Evolutionary conservation across 768 basidiomycete species (phyloP), one percentile per base, ranked within the genome.

Genomic region (Dictyophora rubrovolvata): DNA sequence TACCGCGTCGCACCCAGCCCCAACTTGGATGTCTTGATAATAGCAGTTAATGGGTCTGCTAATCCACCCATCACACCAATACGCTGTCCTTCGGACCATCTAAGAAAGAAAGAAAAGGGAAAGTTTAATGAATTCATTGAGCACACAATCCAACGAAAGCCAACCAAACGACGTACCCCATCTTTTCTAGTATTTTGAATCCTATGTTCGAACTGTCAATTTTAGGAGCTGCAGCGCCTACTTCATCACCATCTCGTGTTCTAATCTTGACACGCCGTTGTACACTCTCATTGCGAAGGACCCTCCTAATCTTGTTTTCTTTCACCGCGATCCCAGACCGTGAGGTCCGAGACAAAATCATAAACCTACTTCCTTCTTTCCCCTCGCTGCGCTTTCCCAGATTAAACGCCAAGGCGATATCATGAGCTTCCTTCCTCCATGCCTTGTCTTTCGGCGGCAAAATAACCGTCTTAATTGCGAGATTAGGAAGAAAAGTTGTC

Each of bases 181-280:
- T 96, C 61, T 79, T 75, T 16, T 85, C 83, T 62, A 97, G 69
- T 82, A 98, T 81, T 72, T 73, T 81, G 74, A 95, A 96, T 0
- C 95, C 95, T 53, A 93, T 66, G 64, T 97, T 97, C 1, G 81
- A 73, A 62, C 80, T 75, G 14, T 80, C 85, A 56, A 97, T 86
- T 73, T 85, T 91, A 1, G 88, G 88, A 14, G 90, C 91, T 52
- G 85, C 84, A 78, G 86, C 86, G 16, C 93, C 93, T 50, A 96
- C 91, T 63, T 85, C 84, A 54, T 94, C 92, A 23, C 93, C 93
- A 35, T 96, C 93, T 51, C 73, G 76, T 56, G 87, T 87, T 59
- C 73, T 74, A 18, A 23, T 62, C 50, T 21, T 58, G 60, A 49
- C 50, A 23, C 60, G 53, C 28, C 28, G 28, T 28, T 28, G 28